Evolutionary conservation across 345 rosid genomes (phyloP), one percentile per base, ranked within the genome.

Genomic region (Microcos paniculata): DNA sequence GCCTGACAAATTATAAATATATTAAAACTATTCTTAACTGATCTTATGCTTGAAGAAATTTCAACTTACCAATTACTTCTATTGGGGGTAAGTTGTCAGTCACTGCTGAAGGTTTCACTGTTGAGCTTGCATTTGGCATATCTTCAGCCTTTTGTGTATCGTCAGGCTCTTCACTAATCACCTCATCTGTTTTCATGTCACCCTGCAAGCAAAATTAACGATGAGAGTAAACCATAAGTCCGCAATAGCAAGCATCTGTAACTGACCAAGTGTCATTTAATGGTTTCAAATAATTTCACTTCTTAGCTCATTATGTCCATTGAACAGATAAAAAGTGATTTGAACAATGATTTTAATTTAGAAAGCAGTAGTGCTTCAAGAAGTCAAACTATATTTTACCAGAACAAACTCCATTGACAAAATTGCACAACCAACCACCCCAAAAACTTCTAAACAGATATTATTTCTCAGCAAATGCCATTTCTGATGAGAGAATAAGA

Each of bases 21-120:
- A 23, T 40, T 16, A 49, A 68, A 48, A 69, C 18, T 16, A 67
- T 24, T 48, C 71, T 46, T 13, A 26, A 46, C 6, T 8, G 6
- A 7, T 7, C 43, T 66, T 43, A 74, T 30, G 26, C 35, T 57
- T 73, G 55, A 53, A 61, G 65, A 70, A 31, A 55, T 16, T 78
- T 26, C 38, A 33, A 76, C 94, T 86, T 86, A 93, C 98, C 67
- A 26, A 90, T 90, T 69, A 83, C 77, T 57, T 87, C 88, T 38
- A 84, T 61, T 74, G 68, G 82, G 42, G 94, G 92, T 77, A 93
- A 79, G 65, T 87, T 82, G 72, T 85, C 88, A 70, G 75, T 76
- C 77, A 81, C 76, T 79, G 72, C 80, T 55, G 82, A 73, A 46
- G 81, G 89, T 6, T 76, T 77, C 38, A 80, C 90, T 0, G 79